phyloP scores from a whole-genome alignment of 257 asterid genomes.

The Orobanche coerulescens region DNA sequence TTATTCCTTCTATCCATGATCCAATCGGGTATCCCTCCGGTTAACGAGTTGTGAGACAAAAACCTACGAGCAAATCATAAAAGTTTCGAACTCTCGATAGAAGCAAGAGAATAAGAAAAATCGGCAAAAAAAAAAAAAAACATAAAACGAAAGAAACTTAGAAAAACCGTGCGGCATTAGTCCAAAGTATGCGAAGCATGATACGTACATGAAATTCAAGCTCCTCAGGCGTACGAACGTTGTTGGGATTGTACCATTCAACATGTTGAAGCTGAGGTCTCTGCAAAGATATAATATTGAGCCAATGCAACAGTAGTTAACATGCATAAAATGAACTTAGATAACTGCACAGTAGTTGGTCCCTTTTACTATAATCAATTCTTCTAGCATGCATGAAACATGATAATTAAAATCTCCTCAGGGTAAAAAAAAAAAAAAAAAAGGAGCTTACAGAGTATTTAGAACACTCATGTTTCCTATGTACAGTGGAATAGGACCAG shows the following conservation, averaged over 20 bases:
- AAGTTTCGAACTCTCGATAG: constrained; percentile 1
- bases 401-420: neutral
- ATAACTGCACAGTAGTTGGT: neutral
- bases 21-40: constrained; percentile 62
- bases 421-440: neutral
- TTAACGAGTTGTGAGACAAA: constrained; percentile 59
- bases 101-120: neutral
- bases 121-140: no score
- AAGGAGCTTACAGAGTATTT: constrained; percentile 48
- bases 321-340: neutral
- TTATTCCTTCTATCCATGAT: constrained; percentile 28
- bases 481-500: constrained; percentile 52
- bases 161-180: neutral
- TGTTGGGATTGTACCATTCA: constrained; percentile 49
- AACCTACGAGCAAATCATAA: constrained; percentile 42
- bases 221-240: constrained; percentile 16
- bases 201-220: constrained; percentile 37
- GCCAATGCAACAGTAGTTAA: neutral
- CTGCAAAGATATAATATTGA: constrained; percentile 32
- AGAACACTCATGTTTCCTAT: constrained; percentile 27
- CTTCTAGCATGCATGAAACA: no score
- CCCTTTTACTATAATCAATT: no score
- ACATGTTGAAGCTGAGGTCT: constrained; percentile 73
- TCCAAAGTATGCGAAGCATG: neutral
- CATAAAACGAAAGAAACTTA: neutral